Conservation (phyloP, 2,329 filamentous ascomycete species). For the Aspergillus candidus region DNA sequence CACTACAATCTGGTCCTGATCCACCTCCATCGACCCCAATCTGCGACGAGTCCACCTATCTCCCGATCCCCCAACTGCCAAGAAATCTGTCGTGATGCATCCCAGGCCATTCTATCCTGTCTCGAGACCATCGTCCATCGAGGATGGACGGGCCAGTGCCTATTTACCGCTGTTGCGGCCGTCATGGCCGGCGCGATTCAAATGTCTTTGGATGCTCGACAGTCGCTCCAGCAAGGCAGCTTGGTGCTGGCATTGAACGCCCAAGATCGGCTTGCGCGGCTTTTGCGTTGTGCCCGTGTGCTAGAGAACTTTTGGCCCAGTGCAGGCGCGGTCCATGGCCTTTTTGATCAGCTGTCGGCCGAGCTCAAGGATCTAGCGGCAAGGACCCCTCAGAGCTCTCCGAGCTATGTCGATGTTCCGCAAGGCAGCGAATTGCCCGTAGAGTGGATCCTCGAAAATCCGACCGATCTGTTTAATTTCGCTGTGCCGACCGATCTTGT, state of each 20-base stretch:
- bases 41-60: not conserved
- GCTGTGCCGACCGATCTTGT: no score
- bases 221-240: not conserved
- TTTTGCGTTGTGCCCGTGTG: no score
- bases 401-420: no score
- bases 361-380: not conserved
- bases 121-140: no score
- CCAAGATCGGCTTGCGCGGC: no score
- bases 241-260: no score
- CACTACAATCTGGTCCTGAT: not conserved
- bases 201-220: not conserved
- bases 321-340: not conserved
- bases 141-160: not conserved
- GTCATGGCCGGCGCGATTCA: not conserved
- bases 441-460: no score
- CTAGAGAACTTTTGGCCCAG: no score
- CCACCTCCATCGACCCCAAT: not conserved
- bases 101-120: no score
- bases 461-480: not conserved
- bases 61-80: not conserved
- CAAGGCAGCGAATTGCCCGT: no score
- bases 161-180: not conserved
- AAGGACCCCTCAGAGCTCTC: no score
- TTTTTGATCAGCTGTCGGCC: not conserved
- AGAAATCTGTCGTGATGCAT: no score